phyloP scores from a whole-genome alignment of 2,329 filamentous ascomycete species.

The Neocucurbitaria cava region DNA sequence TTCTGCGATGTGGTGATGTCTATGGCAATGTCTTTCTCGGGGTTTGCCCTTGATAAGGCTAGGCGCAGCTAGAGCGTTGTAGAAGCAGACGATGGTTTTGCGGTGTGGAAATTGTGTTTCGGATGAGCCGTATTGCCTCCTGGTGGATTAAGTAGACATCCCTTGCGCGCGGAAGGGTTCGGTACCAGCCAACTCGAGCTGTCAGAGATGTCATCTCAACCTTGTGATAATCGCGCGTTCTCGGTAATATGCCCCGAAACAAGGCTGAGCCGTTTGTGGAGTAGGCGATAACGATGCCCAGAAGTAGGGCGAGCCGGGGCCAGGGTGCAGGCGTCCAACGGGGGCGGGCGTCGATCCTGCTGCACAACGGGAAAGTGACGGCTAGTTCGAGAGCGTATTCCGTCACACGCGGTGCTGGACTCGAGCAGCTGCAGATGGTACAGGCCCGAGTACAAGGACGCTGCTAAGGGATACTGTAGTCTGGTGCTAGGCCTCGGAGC shows the following conservation, averaged over 20 bases:
- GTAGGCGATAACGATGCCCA: too few species aligned
- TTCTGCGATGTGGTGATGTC: not conserved
- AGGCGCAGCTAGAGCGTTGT: not conserved
- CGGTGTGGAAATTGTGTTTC: not conserved
- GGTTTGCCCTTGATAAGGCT: not conserved
- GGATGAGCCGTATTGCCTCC: not conserved
- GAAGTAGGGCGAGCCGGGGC: too few species aligned
- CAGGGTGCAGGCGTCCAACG: not conserved
- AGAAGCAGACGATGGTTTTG: not conserved
- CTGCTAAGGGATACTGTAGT: not conserved
- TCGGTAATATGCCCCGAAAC: not conserved
- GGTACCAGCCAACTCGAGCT: not conserved
- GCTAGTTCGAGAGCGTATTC: constrained; percentile 8
- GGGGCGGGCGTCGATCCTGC: not conserved
- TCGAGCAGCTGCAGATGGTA: constrained; percentile 9
- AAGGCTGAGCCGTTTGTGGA: not conserved
- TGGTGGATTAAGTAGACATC: not conserved
- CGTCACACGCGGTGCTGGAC: constrained; percentile 17
- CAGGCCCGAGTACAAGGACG: constrained; percentile 3
- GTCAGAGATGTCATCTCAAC: not conserved
- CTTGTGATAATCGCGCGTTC: not conserved
- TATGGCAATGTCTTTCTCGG: not conserved
- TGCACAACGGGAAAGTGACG: constrained; percentile 4
- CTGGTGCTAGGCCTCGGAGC: not conserved
- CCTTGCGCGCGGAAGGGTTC: not conserved